Percentiles rank a stretch among this genome's conserved stretches.
Conservation (phyloP, 225 moss, liverwort and hornwort genomes). For the Rhytidiadelphus loreus region DNA sequence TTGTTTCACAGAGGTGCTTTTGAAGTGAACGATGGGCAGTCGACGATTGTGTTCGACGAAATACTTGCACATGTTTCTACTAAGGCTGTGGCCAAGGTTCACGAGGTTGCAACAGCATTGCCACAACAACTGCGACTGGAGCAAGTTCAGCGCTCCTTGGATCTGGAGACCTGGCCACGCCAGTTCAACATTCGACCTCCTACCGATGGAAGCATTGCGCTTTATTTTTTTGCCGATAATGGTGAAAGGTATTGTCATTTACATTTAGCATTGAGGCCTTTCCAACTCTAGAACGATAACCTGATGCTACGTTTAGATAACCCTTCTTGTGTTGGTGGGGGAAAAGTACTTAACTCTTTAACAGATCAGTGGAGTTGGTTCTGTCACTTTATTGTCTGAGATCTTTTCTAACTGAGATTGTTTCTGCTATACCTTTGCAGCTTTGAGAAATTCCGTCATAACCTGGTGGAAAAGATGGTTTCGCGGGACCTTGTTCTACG, state of each 20-base stretch:
- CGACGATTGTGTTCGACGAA: constrained; percentile 49
- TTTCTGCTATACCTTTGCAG: constrained; percentile 27
- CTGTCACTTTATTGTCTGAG: neutral
- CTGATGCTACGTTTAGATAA: neutral
- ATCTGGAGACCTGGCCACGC: constrained; percentile 89
- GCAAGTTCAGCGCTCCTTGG: constrained; percentile 64
- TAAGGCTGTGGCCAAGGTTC: constrained; percentile 78
- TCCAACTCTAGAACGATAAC: neutral
- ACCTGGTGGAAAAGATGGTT: constrained; percentile 73
- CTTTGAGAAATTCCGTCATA: constrained; percentile 48
- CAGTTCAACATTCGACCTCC: constrained; percentile 73
- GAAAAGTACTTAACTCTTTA: neutral
- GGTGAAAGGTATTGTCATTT: constrained; percentile 54
- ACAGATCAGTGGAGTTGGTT: neutral
- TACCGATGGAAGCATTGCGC: constrained; percentile 81
- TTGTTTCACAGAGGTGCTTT: constrained; percentile 64
- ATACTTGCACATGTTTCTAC: constrained; percentile 82
- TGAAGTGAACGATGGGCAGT: constrained; percentile 64
- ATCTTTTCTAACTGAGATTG: neutral
- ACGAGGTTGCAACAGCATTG: constrained; percentile 66
- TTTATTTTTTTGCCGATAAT: constrained; percentile 78
- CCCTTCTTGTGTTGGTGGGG: neutral
- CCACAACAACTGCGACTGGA: constrained; percentile 66
- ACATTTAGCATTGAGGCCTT: neutral
- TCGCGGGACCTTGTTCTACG: constrained; percentile 68